Evolutionary conservation across 2,329 filamentous ascomycete species (phyloP), one percentile per base, ranked within the genome.

Genomic region (Cladosporium velox): DNA sequence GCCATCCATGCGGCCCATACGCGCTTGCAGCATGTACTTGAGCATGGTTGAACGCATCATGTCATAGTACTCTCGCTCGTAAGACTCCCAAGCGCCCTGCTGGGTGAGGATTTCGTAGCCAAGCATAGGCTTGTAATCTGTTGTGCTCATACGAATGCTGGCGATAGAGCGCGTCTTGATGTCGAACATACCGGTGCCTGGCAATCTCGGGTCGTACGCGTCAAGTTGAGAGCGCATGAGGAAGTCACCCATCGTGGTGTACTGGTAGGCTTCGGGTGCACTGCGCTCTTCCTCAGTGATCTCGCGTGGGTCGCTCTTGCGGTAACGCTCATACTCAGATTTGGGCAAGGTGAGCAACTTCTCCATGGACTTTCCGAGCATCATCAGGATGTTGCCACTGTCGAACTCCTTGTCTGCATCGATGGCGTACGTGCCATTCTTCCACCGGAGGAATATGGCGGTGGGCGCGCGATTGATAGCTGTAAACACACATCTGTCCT

Each of bases 1-100:
- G 64, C 95, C 95, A 75, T 99, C 94, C 96, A 99, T 99, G 59
- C 93, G 89, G 21, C 96, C 95, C 87, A 99, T 96, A 54, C 95
- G 91, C 32, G 94, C 96, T 79, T 99, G 95, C 34, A 99, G 83
- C 11, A 93, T 97, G 78, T 99, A 99, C 75, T 99, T 99, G 65
- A 99, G 82, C 80, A 99, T 94, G 0, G 94, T 95, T 1, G 93
- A 87, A 63, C 96, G 87, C 67, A 96, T 94, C 93, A 99, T 96
- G 78, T 99, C 95, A 77, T 90, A 96, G 77, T 95, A 97, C 74
- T 99, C 96, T 66, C 93, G 88, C 79, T 99, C 95, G 76, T 90
- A 99, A 0, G 94, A 98, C 77, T 96, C 90, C 84, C 86, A 99
- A 66, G 88, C 83, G 18, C 96, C 96, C 63, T 88, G 87, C 0